Evolutionary conservation across 2,329 filamentous ascomycete species (phyloP), one percentile per base, ranked within the genome.

Genomic region (Hymenoscyphus salicellus): DNA sequence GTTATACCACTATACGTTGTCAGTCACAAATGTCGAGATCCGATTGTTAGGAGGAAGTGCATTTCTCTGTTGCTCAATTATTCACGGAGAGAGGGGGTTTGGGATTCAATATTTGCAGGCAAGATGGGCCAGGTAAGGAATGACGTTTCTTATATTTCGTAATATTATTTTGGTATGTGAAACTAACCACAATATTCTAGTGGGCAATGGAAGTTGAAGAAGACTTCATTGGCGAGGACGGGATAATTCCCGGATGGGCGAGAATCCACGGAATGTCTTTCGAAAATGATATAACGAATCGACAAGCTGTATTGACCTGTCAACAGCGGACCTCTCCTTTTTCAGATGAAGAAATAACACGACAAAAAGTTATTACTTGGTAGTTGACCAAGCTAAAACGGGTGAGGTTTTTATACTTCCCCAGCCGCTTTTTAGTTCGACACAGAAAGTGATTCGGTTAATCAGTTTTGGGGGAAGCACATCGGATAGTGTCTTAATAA

Each of bases 1-100:
- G 81, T 89, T 2, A 83, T 86, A 6, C 85, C 86, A 0, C 78
- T 89, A 1, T 89, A 84, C 66, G 82, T 88, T 5, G 84, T 87
- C 10, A 86, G 84, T 5, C 87, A 84, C 10, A 88, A 87, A 70
- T 89, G 86, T 70, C 82, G 86, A 4, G 82, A 88, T 64, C 79
- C 81, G 0, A 68, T 76, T 1, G 79, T 84, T 36, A 81, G 87
- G n/a, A 79, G 84, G 20, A 82, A 83, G 67, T 87, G 87, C 8
- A 86, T 89, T 57, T 80, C 84, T 68, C 76, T 89, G 10, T 75
- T 90, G 63, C 78, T 80, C 58, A 84, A 81, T 68, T 85, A 84
- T 70, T 82, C 85, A 8, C 80, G 87, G n/a, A 61, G 63, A 20
- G 87, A 89, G 74, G 86, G 84, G 26, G 86, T 89, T 79, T 89